phyloP scores from a whole-genome alignment of 768 basidiomycete species.

The Chalciporus pseudorubinellus region DNA sequence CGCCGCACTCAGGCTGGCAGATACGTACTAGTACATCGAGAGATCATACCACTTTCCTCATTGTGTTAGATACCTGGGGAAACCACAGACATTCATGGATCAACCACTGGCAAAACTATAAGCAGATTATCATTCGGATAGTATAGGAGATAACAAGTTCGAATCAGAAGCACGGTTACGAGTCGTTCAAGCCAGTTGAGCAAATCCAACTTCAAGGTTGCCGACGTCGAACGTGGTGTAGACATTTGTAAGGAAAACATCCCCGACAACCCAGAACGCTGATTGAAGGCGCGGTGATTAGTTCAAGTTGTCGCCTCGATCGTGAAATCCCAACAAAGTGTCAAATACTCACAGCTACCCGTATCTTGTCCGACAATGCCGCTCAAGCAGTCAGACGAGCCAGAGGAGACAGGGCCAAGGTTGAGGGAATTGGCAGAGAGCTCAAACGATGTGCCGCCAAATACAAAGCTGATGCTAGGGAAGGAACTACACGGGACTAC shows the following conservation, averaged over 20 bases:
- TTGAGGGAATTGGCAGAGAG: constrained; percentile 34
- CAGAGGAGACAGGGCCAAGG: constrained; percentile 29
- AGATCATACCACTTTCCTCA: too few relatives aligned
- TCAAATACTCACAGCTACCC: neutral
- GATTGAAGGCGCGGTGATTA: neutral
- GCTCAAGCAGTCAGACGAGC: constrained; percentile 29
- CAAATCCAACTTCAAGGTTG: constrained; percentile 37
- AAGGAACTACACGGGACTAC: constrained; percentile 25
- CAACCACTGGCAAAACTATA: too few relatives aligned
- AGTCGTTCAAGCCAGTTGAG: constrained; percentile 13
- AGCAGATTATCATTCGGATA: too few relatives aligned
- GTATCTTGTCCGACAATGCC: constrained; percentile 20
- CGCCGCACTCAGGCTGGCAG: too few relatives aligned
- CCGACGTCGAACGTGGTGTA: constrained; percentile 42
- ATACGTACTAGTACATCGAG: too few relatives aligned
- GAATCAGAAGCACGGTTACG: too few relatives aligned
- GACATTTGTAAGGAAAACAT: constrained; percentile 40
- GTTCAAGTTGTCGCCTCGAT: too few relatives aligned
- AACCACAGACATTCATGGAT: too few relatives aligned
- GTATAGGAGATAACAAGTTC: too few relatives aligned
- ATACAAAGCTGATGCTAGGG: constrained; percentile 31
- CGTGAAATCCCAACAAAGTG: neutral
- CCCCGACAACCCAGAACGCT: constrained; percentile 19
- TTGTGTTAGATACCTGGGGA: too few relatives aligned
- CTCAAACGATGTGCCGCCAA: constrained; percentile 35